Evolutionary conservation across 2,329 filamentous ascomycete species (phyloP).

Genomic region (Trichoderma koningiopsis): DNA sequence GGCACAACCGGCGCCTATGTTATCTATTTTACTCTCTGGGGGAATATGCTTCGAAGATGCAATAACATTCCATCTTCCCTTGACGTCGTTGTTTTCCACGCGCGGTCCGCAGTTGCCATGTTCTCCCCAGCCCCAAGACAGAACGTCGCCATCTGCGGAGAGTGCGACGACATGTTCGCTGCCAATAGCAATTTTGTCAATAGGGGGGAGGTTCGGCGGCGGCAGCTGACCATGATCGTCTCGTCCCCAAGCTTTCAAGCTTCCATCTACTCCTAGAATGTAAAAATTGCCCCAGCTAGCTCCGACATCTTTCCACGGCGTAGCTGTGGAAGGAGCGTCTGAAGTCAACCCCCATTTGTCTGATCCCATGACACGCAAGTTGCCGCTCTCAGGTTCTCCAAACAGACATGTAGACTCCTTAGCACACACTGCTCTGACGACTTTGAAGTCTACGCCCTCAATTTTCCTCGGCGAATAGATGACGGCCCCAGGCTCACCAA

Average conservation of each 20-base stretch:
- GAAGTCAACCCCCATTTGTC: slow-evolving; percentile 72
- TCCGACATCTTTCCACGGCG: slow-evolving; percentile 66
- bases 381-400: slow-evolving; percentile 55
- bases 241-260: slow-evolving; percentile 74
- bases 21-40: slow-evolving; percentile 53
- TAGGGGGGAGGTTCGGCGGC: slow-evolving; percentile 59
- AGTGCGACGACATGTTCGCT: slow-evolving; percentile 88
- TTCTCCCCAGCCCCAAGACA: slow-evolving; percentile 96
- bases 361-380: slow-evolving; percentile 69
- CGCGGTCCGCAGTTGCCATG: slow-evolving; percentile 90
- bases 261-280: slow-evolving; percentile 63
- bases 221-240: slow-evolving; percentile 83
- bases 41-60: slow-evolving; percentile 58
- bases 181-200: slow-evolving; percentile 72
- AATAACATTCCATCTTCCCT: slow-evolving; percentile 69
- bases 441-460: slow-evolving; percentile 60
- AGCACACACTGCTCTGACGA: slow-evolving; percentile 71
- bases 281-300: slow-evolving; percentile 85
- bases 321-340: slow-evolving; percentile 54
- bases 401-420: slow-evolving; percentile 83
- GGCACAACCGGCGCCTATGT: slow-evolving; percentile 82
- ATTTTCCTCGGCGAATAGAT: slow-evolving; percentile 65
- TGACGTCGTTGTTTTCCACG: slow-evolving; percentile 66
- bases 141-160: slow-evolving; percentile 63
- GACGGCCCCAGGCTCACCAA: slow-evolving; percentile 61